Percentiles rank a stretch among this genome's conserved stretches.
Evolutionary conservation across 495 filamentous ascomycete species (phyloP).

Genomic region (Penicillium robsamsonii): DNA sequence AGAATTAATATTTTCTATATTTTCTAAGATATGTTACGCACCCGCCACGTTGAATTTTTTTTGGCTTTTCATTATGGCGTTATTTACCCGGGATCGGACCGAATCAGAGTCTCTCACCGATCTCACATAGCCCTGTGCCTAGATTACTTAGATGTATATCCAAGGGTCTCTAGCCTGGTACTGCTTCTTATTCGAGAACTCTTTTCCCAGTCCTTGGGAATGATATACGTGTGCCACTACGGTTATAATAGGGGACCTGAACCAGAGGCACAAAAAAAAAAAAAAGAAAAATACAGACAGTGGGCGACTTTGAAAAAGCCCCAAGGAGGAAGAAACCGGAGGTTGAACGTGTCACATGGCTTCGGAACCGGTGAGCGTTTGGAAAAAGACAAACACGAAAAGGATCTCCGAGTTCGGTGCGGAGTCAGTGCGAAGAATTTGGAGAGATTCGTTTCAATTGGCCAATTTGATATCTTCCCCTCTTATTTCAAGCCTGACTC

Average conservation of each 20-base stretch:
- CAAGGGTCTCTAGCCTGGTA: no score
- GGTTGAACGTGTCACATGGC: constrained; percentile 13
- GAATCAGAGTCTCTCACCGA: constrained; percentile 8
- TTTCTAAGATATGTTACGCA: not conserved
- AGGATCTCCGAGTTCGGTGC: constrained; percentile 22
- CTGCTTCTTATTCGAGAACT: constrained; percentile 1
- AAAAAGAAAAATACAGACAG: not conserved
- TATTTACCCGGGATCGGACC: constrained; percentile 27
- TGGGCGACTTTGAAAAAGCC: not conserved
- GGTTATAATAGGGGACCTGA: no score
- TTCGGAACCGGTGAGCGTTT: constrained; percentile 2
- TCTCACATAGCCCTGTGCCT: not conserved
- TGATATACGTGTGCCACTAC: constrained; percentile 10
- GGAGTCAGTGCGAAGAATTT: constrained; percentile 17
- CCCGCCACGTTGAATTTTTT: constrained; percentile 23
- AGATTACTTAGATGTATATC: no score
- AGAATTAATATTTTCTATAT: constrained; percentile 1
- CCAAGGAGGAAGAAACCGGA: constrained; percentile 20
- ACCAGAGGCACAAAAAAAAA: not conserved
- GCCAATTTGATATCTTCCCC: not conserved
- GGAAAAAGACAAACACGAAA: not conserved
- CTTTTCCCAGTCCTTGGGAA: not conserved
- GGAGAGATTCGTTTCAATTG: not conserved
- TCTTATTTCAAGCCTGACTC: not conserved
- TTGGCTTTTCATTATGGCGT: constrained; percentile 8